phyloP scores from a whole-genome alignment of 805 yeast genomes.

The Debaryomyces prosopidis region DNA sequence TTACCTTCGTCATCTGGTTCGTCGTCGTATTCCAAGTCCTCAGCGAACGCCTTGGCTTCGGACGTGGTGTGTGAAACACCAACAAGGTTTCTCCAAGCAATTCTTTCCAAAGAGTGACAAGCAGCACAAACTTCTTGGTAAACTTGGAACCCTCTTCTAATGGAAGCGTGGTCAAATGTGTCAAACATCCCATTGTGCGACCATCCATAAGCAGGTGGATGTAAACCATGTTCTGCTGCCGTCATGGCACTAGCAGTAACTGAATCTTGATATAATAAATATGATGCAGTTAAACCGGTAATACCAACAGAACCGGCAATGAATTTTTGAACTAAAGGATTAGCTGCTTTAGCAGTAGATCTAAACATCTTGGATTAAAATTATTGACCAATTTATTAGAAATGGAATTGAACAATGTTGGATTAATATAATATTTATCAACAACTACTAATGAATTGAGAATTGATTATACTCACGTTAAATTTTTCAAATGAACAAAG shows the following conservation, averaged over 20 bases:
- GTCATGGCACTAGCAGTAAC: conserved; percentile 94
- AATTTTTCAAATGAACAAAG: conserved; percentile 19
- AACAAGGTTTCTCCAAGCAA: conserved; percentile 97
- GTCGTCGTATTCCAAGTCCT: conserved; percentile 96
- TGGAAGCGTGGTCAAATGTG: conserved; percentile 90
- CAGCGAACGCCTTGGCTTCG: conserved; percentile 92
- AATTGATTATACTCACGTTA: background rate
- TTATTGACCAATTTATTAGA: conserved; percentile 4
- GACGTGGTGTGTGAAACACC: conserved; percentile 92
- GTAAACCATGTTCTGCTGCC: conserved; percentile 98
- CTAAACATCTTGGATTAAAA: conserved; percentile 16
- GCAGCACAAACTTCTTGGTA: conserved; percentile 99
- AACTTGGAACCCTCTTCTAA: conserved; percentile 98
- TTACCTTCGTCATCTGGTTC: conserved; percentile 95
- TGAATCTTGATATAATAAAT: conserved; percentile 78
- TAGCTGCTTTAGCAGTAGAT: conserved; percentile 13
- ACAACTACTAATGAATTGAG: conserved; percentile 1
- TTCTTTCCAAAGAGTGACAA: conserved; percentile 94
- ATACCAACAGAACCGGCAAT: conserved; percentile 67
- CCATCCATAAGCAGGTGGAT: conserved; percentile 92
- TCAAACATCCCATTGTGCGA: conserved; percentile 90
- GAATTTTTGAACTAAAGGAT: conserved; percentile 44
- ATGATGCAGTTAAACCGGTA: conserved; percentile 79
- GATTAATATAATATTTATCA: background rate
- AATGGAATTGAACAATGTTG: conserved; percentile 1